Evolutionary conservation across 2,329 filamentous ascomycete species (phyloP), one percentile per base, ranked within the genome.

Genomic region (Emericellopsis cladophorae): DNA sequence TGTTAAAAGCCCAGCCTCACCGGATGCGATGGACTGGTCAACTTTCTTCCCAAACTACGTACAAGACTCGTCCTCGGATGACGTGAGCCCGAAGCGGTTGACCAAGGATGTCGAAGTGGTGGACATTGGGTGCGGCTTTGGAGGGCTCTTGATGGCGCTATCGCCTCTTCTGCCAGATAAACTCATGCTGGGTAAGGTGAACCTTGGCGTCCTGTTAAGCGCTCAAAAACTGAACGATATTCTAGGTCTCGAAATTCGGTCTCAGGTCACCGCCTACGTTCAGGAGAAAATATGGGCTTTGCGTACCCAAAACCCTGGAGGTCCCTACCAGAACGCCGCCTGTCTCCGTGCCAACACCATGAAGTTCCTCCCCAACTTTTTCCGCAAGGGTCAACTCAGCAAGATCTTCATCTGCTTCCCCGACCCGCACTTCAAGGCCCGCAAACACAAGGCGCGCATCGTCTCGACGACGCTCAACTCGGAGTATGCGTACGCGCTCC

Each of bases 321-420:
- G 63, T 39, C 60, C 66, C 37, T 96, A 87, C 59, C 82, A 93
- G 55, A 98, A 98, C 59, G 81, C 90, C 41, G 80, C 84, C 29
- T 93, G 87, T 56, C 68, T 98, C 37, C 81, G 92, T 46, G 85
- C 86, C 49, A 98, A 98, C 66, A 86, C 87, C 5, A 98, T 98
- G 92, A 98, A 98, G 60, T 98, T 96, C 61, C 69, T 98, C n/a
- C 90, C 93, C 46, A 96, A 98, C 57, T 95, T 95, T 70, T 96
- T 98, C 69, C 67, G 64, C 41, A 84, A 81, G 53, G 70, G 65
- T 12, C 89, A 95, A 57, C 76, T 98, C 12, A 76, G 73, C 47
- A 93, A 93, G 57, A 85, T 96, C 56, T 98, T 98, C 61, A 84
- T 98, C 52, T 98, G 92, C 67, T 98, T 98, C 57, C 92, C 92